Evolutionary conservation across 2,329 filamentous ascomycete species (phyloP).

Genomic region (Botrytis byssoidea): DNA sequence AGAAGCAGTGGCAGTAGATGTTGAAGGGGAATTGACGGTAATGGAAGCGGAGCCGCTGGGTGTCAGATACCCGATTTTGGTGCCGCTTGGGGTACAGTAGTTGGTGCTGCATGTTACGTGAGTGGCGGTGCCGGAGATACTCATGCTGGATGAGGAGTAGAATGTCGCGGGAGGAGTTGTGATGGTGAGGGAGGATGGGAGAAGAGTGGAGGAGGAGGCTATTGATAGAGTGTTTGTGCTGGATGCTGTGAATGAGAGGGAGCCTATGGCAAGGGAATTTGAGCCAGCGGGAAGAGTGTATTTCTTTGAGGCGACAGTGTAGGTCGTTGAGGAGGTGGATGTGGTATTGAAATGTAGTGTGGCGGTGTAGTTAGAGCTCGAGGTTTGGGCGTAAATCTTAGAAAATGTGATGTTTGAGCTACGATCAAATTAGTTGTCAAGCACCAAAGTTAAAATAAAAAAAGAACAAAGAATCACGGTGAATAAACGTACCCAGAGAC

Average conservation of each 20-base stretch:
- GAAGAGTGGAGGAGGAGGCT: constrained; percentile 21
- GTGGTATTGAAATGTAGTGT: constrained; percentile 25
- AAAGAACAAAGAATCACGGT: background rate
- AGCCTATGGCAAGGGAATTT: constrained; percentile 17
- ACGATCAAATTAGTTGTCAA: constrained; percentile 4
- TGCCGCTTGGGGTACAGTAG: constrained; percentile 31
- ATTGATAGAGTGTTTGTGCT: constrained; percentile 28
- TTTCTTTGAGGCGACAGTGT: constrained; percentile 23
- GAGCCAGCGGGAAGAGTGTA: constrained; percentile 23
- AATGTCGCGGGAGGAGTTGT: constrained; percentile 39
- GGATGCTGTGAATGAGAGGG: constrained; percentile 26
- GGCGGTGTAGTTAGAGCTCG: constrained; percentile 28
- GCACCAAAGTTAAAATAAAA: background rate
- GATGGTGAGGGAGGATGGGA: constrained; percentile 22
- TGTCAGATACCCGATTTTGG: constrained; percentile 30
- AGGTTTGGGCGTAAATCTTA: constrained; percentile 29
- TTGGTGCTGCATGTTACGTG: constrained; percentile 25
- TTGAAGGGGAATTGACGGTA: constrained; percentile 20
- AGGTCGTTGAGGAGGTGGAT: constrained; percentile 7
- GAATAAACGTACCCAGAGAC: constrained; percentile 24
- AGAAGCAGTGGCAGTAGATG: background rate
- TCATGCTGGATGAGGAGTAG: constrained; percentile 52
- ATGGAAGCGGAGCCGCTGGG: constrained; percentile 25
- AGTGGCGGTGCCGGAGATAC: constrained; percentile 46
- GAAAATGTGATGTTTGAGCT: constrained; percentile 27